Conservation (phyloP, 2,329 filamentous ascomycete genomes). For the Pseudogymnoascus verrucosus region DNA sequence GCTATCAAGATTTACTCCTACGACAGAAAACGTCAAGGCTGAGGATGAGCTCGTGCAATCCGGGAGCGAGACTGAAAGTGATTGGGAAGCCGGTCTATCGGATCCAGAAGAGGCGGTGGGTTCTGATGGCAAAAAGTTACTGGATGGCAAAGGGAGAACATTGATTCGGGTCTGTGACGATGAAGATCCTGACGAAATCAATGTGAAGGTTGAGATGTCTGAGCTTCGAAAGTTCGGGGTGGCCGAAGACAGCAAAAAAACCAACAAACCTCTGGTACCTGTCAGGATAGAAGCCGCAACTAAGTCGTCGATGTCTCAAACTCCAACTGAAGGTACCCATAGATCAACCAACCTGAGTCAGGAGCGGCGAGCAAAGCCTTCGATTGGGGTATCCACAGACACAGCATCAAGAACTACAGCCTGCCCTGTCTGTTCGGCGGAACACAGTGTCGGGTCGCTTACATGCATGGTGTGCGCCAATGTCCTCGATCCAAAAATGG, state of each 20-base stretch:
- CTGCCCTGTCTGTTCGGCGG: conserved; percentile 62
- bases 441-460: conserved; percentile 45
- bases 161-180: conserved; percentile 71
- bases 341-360: neutral
- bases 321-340: neutral
- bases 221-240: conserved; percentile 44
- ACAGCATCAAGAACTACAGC: neutral
- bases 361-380: neutral
- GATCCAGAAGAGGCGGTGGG: conserved; percentile 50
- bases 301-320: neutral
- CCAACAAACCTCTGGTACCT: neutral
- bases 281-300: neutral
- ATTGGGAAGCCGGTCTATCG: conserved; percentile 30
- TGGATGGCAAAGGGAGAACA: conserved; percentile 57
- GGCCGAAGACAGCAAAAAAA: conserved; percentile 14
- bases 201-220: conserved; percentile 54
- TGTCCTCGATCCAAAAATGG: conserved; percentile 49
- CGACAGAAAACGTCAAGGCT: conserved; percentile 29
- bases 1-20: conserved; percentile 45
- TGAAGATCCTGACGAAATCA: conserved; percentile 51
- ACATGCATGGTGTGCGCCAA: conserved; percentile 65
- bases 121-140: conserved; percentile 53
- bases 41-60: conserved; percentile 33
- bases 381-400: neutral
- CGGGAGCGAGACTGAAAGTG: conserved; percentile 37